A percentile compares a stretch with the other conserved stretches of the same genome.
Conservation (phyloP, 2,329 filamentous ascomycete genomes). For the Fusarium mangiferae region DNA sequence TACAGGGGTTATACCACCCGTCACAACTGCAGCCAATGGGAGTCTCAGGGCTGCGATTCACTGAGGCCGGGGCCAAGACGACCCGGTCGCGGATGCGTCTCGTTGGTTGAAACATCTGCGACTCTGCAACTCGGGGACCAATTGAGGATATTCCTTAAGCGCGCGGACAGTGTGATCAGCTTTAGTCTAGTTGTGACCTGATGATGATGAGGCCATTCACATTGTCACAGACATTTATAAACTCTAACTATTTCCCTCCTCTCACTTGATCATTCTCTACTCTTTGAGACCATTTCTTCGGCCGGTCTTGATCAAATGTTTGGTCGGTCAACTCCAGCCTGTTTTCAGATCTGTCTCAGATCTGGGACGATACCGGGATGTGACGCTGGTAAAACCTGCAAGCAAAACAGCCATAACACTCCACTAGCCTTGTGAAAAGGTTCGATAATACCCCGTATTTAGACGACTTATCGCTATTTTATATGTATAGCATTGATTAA, state of each 20-base stretch:
- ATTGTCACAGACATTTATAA: background rate
- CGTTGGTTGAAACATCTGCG: slow-evolving; percentile 27
- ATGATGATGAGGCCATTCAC: background rate
- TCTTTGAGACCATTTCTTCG: too few relatives aligned
- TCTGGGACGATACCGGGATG: slow-evolving; percentile 13
- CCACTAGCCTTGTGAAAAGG: background rate
- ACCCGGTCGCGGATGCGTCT: slow-evolving; percentile 39
- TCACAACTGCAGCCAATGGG: slow-evolving; percentile 24
- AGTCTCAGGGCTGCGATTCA: background rate
- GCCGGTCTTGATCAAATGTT: background rate
- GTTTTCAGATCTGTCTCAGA: slow-evolving; percentile 21
- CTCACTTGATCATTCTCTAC: background rate
- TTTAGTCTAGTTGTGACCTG: slow-evolving; percentile 12
- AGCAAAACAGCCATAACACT: background rate
- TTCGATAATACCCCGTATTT: background rate
- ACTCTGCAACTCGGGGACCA: slow-evolving; percentile 9
- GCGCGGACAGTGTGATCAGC: slow-evolving; percentile 8
- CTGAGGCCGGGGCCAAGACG: slow-evolving; percentile 20
- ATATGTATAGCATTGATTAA: slow-evolving; percentile 14
- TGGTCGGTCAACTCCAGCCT: background rate
- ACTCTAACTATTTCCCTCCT: background rate
- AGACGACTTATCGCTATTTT: background rate
- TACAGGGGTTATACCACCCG: slow-evolving; percentile 30
- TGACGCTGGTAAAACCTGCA: slow-evolving; percentile 29
- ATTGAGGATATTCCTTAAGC: slow-evolving; percentile 25